Conservation (phyloP, 1,284 basidiomycete genomes). For the Mycosarcoma mackinlayi region DNA sequence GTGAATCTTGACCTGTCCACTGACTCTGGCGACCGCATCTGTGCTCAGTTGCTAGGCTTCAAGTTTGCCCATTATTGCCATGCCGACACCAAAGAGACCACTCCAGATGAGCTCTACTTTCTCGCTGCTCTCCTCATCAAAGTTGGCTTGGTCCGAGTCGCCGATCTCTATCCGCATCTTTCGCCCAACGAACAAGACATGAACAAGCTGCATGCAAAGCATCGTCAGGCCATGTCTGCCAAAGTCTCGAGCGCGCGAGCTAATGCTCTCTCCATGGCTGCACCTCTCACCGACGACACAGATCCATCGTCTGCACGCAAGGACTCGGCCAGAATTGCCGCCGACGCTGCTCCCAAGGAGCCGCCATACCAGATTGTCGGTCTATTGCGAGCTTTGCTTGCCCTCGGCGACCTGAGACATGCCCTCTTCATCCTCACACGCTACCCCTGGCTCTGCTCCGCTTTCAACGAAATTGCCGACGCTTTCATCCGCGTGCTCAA, state of each 20-base stretch:
- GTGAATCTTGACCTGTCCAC: constrained; percentile 32
- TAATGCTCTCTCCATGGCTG: constrained; percentile 85
- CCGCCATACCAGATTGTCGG: constrained; percentile 82
- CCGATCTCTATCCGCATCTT: constrained; percentile 88
- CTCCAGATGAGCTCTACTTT: constrained; percentile 81
- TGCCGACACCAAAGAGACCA: constrained; percentile 70
- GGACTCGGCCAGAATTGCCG: constrained; percentile 66
- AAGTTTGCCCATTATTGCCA: constrained; percentile 88
- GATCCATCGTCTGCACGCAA: constrained; percentile 40
- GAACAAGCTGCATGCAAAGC: constrained; percentile 74
- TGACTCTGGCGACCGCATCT: constrained; percentile 71
- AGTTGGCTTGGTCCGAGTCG: constrained; percentile 83
- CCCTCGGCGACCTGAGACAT: constrained; percentile 83
- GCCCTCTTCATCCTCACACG: constrained; percentile 82
- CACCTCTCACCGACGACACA: constrained; percentile 77
- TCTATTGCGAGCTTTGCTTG: constrained; percentile 82
- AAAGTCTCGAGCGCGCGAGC: constrained; percentile 74
- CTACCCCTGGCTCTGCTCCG: constrained; percentile 86
- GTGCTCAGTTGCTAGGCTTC: constrained; percentile 93
- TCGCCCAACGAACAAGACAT: constrained; percentile 61
- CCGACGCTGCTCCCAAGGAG: constrained; percentile 71
- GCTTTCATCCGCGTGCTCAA: constrained; percentile 70
- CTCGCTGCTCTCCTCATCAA: constrained; percentile 88
- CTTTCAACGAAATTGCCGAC: constrained; percentile 82
- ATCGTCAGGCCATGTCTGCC: constrained; percentile 76